Percentiles rank a stretch among this genome's conserved stretches.
These are phyloP conservation scores for Plenodomus biglobosus DNA, from an alignment of 2,329 filamentous ascomycete species.

Conservation along the genomic window DNA sequence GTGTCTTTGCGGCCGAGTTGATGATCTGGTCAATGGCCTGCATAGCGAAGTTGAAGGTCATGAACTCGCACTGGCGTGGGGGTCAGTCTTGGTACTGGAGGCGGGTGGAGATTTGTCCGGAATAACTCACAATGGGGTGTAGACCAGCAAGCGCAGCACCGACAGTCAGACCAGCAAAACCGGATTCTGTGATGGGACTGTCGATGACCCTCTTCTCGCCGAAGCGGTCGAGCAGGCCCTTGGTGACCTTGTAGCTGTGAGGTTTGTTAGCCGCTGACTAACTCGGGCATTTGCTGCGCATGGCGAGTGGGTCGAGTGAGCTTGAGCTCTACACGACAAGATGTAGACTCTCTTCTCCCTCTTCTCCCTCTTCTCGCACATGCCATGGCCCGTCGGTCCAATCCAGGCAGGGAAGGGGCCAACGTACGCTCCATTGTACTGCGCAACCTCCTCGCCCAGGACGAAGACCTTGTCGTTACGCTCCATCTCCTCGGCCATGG, in stretches of 20 bases:
- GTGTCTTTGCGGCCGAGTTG: constrained; percentile 98
- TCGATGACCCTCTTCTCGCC: constrained; percentile 97
- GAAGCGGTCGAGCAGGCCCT: constrained; percentile 94
- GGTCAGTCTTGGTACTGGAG: constrained; percentile 14
- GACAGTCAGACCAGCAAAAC: constrained; percentile 90
- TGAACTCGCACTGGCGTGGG: constrained; percentile 83
- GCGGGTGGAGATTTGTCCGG: neutral
- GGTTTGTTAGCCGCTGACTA: constrained; percentile 42
- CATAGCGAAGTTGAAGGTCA: constrained; percentile 99
- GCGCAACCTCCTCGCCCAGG: constrained; percentile 95
- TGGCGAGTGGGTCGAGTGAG: too few relatives aligned
- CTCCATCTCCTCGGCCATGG: constrained; percentile 96
- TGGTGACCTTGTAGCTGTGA: constrained; percentile 91
- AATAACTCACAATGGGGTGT: constrained; percentile 76
- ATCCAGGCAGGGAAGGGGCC: constrained; percentile 9
- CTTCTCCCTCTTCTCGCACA: neutral
- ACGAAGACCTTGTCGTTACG: constrained; percentile 92
- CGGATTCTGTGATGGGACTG: constrained; percentile 96
- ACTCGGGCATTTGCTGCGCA: constrained; percentile 4
- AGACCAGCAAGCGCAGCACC: constrained; percentile 93
- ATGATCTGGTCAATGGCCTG: constrained; percentile 99
- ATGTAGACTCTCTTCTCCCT: constrained; percentile 1
- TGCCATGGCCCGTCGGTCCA: constrained; percentile 2
- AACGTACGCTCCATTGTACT: constrained; percentile 92
- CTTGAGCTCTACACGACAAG: neutral